Evolutionary conservation across 2,329 filamentous ascomycete species (phyloP).

Genomic region (Phyllosticta citrichinensis): DNA sequence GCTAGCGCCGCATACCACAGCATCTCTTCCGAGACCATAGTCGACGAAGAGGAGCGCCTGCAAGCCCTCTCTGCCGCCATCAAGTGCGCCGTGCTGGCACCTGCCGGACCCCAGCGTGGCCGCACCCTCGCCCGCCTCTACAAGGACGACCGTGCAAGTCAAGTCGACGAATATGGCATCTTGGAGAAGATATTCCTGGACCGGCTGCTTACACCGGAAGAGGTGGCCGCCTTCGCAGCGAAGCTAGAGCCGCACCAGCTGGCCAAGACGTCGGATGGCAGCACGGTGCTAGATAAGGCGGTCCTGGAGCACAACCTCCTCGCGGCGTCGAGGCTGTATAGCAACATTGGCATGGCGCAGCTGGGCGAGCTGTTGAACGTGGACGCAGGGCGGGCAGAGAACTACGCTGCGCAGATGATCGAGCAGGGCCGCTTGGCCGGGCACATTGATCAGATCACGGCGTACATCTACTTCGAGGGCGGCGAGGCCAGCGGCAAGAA

Average conservation of each 20-base stretch:
- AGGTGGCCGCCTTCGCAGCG: slow-evolving; percentile 77
- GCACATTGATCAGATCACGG: slow-evolving; percentile 87
- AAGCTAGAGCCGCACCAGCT: slow-evolving; percentile 80
- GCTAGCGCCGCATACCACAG: slow-evolving; percentile 82
- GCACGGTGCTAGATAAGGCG: slow-evolving; percentile 84
- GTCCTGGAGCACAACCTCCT: slow-evolving; percentile 95
- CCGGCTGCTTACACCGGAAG: slow-evolving; percentile 66
- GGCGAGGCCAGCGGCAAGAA: slow-evolving; percentile 61
- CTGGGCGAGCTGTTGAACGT: slow-evolving; percentile 71
- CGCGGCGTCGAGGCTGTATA: slow-evolving; percentile 56
- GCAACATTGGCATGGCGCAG: slow-evolving; percentile 49
- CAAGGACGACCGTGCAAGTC: slow-evolving; percentile 76
- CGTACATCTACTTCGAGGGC: slow-evolving; percentile 77
- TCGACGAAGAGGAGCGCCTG: slow-evolving; percentile 80
- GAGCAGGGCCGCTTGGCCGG: slow-evolving; percentile 84
- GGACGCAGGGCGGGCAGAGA: slow-evolving; percentile 71
- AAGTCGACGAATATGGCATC: slow-evolving; percentile 72
- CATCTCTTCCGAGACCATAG: slow-evolving; percentile 64
- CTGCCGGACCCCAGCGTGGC: slow-evolving; percentile 76
- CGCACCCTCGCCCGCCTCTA: slow-evolving; percentile 74
- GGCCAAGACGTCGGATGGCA: slow-evolving; percentile 79
- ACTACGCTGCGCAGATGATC: slow-evolving; percentile 89
- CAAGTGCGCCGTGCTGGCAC: slow-evolving; percentile 84
- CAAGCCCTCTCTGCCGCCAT: slow-evolving; percentile 79
- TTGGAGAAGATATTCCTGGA: slow-evolving; percentile 97